phyloP scores from a whole-genome alignment of 2,329 filamentous ascomycete species.

The Trichoderma atrobrunneum region DNA sequence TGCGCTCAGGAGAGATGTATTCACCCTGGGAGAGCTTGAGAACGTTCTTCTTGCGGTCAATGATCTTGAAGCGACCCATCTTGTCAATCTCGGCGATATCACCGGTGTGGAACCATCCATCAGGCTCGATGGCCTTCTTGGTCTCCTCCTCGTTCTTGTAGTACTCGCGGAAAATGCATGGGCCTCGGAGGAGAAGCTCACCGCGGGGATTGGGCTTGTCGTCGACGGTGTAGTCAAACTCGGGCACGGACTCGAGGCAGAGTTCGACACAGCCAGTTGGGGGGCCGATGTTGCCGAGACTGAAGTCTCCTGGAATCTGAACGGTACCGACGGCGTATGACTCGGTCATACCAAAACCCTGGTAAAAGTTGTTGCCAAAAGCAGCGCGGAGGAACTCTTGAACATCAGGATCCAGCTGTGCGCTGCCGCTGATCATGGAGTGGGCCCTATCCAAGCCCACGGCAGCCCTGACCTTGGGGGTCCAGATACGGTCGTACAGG shows the following conservation, averaged over 20 bases:
- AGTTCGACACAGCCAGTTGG: constrained; percentile 66
- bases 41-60: constrained; percentile 99
- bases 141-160: constrained; percentile 90
- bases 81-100: constrained; percentile 86
- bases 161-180: constrained; percentile 80
- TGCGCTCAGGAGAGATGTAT: constrained; percentile 94
- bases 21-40: constrained; percentile 97
- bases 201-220: constrained; percentile 90
- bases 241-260: constrained; percentile 82
- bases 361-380: constrained; percentile 73
- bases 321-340: constrained; percentile 75
- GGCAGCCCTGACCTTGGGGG: constrained; percentile 78
- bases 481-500: constrained; percentile 85
- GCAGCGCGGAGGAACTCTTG: constrained; percentile 86
- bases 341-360: constrained; percentile 94
- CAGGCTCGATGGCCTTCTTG: constrained; percentile 71
- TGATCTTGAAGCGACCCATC: constrained; percentile 82
- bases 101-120: constrained; percentile 97
- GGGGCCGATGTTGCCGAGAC: constrained; percentile 76
- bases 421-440: constrained; percentile 82
- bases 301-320: constrained; percentile 70
- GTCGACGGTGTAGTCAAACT: constrained; percentile 86
- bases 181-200: constrained; percentile 80
- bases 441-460: constrained; percentile 73
- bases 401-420: constrained; percentile 82